Evolutionary conservation across 331 rosid genomes (phyloP), one percentile per base, ranked within the genome.

Genomic region (Malus hybrid): DNA sequence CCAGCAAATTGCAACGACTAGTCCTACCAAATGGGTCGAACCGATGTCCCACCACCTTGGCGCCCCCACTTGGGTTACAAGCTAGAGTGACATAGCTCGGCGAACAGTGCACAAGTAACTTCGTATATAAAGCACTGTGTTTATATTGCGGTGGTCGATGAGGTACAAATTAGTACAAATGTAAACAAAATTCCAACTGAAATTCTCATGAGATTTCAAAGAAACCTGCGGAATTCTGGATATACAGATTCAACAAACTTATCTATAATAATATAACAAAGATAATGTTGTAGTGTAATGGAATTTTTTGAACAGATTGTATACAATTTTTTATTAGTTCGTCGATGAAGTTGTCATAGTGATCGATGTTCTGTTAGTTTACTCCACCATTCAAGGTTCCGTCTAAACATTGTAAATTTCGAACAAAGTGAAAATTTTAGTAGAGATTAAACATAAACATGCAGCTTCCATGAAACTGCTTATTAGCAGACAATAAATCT

Each of bases 1-100:
- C 14, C 50, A 3, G 14, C 50, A 44, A 1, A 11, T 44, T 44
- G 50, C 50, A 44, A 11, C 50, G 3, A 1, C 5, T 1, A 11
- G 50, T 3, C 50, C 14, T 44, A 12, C 44, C 50, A 1, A 3
- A 0, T 18, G 62, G 7, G 6, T 20, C 6, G 22, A 1, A 0
- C 16, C 31, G 0, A 0, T 29, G n/a, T 79, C 0, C 76, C 39
- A 16, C 19, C 76, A 59, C 76, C 0, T 29, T 66, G 2, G 0
- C 11, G 56, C 83, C 83, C 80, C 61, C 72, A 31, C 80, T 52
- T 0, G 57, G 54, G 79, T 83, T 7, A 71, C 59, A 83, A 76
- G 86, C 80, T 9, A 14, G 18, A 39, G 46, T 39, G 4, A 39
- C 46, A 0, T 39, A 9, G 12, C 46, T 39, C 46, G 46, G 46